A percentile compares a stretch with the other conserved stretches of the same genome.
Evolutionary conservation across 495 filamentous ascomycete species (phyloP).

Genomic region (Hypoxylon fuscum): DNA sequence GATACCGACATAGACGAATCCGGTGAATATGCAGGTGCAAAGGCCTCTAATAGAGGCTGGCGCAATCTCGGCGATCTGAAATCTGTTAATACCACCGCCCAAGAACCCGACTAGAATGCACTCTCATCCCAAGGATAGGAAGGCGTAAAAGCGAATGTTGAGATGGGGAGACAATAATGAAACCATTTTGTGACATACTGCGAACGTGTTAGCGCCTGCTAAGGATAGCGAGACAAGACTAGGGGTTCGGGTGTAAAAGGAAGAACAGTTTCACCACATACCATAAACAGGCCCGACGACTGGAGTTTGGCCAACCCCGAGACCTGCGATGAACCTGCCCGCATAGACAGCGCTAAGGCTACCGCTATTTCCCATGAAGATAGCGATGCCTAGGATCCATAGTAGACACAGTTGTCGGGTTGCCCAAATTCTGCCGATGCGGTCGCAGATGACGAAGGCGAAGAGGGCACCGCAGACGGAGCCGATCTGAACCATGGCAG

Average conservation of each 20-base stretch:
- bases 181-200: constrained; percentile 23
- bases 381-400: constrained; percentile 73
- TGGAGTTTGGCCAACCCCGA: constrained; percentile 73
- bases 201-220: constrained; percentile 6
- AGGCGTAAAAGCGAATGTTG: neutral
- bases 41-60: constrained; percentile 71
- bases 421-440: constrained; percentile 74
- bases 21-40: constrained; percentile 74
- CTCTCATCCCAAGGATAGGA: neutral
- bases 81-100: constrained; percentile 18
- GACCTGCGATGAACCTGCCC: constrained; percentile 72
- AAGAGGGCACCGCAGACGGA: constrained; percentile 71
- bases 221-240: neutral
- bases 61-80: constrained; percentile 64
- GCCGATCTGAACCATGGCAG: constrained; percentile 77
- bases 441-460: constrained; percentile 74
- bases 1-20: constrained; percentile 69
- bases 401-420: constrained; percentile 71
- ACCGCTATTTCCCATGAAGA: constrained; percentile 71
- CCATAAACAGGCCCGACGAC: constrained; percentile 68
- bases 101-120: constrained; percentile 12
- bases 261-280: constrained; percentile 10
- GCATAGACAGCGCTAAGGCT: constrained; percentile 71
- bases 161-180: neutral
- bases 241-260: neutral